A percentile compares a stretch with the other conserved stretches of the same genome.
Conservation (phyloP, 1,284 basidiomycete genomes). For the Agroathelia rolfsii region DNA sequence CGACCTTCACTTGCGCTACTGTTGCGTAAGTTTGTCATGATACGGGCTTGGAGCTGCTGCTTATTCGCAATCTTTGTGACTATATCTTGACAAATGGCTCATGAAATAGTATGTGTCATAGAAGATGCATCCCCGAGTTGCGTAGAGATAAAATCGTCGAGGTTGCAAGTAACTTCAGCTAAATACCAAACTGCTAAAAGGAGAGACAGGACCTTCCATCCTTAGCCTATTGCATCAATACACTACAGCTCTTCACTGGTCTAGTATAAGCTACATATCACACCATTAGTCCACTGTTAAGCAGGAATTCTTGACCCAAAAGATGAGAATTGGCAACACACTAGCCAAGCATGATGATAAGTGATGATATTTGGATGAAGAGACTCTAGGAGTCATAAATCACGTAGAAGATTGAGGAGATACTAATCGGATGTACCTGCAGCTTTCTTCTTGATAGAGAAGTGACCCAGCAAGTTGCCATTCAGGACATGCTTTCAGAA, state of each 20-base stretch:
- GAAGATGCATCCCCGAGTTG: conserved; percentile 57
- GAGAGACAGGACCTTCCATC: conserved; percentile 45
- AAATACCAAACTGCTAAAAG: conserved; percentile 1
- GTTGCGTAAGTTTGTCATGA: no score
- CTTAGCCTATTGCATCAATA: conserved; percentile 92
- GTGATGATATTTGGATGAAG: conserved; percentile 86
- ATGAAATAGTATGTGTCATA: no score
- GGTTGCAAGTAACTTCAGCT: conserved; percentile 30
- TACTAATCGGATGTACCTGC: conserved; percentile 84
- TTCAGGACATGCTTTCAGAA: conserved; percentile 63
- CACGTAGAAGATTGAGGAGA: conserved; percentile 70
- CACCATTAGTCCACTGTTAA: conserved; percentile 47
- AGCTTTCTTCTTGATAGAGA: conserved; percentile 93
- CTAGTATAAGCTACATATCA: conserved; percentile 5
- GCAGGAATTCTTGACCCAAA: conserved; percentile 81
- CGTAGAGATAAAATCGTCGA: conserved; percentile 78
- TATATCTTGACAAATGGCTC: no score
- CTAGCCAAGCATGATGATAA: conserved; percentile 94
- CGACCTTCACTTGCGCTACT: no score
- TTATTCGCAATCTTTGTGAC: no score
- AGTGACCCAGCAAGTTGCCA: conserved; percentile 72
- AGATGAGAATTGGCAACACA: conserved; percentile 71
- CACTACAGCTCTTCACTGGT: no score
- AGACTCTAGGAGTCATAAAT: conserved; percentile 64
- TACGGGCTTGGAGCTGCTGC: no score